Base-by-base conservation (phyloP, 495 filamentous ascomycete species). In the Xylaria curta region DNA sequence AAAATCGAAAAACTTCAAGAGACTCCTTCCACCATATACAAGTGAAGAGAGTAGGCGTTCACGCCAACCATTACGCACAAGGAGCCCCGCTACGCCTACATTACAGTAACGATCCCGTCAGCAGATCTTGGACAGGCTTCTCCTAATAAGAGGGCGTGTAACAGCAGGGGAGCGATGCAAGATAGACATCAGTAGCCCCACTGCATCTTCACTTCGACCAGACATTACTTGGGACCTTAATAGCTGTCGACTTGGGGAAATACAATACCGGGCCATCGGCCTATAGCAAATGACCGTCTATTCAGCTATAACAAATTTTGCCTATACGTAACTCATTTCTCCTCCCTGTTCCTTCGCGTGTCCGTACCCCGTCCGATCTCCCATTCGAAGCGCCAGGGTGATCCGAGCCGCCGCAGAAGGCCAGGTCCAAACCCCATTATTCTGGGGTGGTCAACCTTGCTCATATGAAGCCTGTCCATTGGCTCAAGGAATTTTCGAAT, bases 71-170 rank as follows among this genome's bases (percentile, higher is more conserved):
- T 69, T 71, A 72, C 73, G 76, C 74, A 75, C 66, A 72, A 70
- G 64, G 73, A 70, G 76, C 76, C 78, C 77, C 75, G 75, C 78
- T 73, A 75, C 73, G 54, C 61, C 26, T 59, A 71, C 69, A 66
- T 42, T 66, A 66, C 53, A 77, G 73, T 75, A 74, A 78, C 72
- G 71, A 78, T 76, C 78, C 78, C 71, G 74, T 78, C 78, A 79
- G 76, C 76, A 79, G 78, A 78, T 78, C 78, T 71, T 78, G 60
- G 38, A 75, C 68, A 72, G 73, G 73, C 73, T 74, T 74, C 62
- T 76, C 73, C 72, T 76, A 69, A 71, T 77, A 75, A 73, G 77
- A 72, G 68, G 59, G 44, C 71, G 69, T 74, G 66, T 70, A 74
- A 49, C 75, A 74, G 67, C 75, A 74, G 66, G 62, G 66, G 72